Evolutionary conservation across 1,284 basidiomycete species (phyloP).

Genomic region (Trichosporon faecale): DNA sequence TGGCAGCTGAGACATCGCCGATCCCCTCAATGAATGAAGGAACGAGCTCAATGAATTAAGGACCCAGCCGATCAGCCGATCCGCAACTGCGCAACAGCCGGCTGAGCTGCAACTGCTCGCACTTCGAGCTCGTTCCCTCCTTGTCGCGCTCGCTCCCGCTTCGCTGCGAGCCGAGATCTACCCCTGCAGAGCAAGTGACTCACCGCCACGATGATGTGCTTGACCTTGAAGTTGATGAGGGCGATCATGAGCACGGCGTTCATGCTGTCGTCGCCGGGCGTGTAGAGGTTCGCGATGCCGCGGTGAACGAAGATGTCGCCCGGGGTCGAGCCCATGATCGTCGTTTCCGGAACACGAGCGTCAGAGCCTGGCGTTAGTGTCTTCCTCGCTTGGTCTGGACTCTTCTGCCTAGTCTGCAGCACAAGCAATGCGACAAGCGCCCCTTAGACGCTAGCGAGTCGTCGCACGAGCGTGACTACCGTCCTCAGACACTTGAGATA

Average conservation of each 20-base stretch:
- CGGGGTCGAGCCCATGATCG: slow-evolving; percentile 45
- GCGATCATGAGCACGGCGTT: slow-evolving; percentile 50
- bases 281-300: slow-evolving; percentile 49
- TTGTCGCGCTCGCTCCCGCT: too few relatives aligned
- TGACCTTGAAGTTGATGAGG: slow-evolving; percentile 49
- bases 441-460: background rate
- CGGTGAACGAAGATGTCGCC: slow-evolving; percentile 51
- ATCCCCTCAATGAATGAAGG: background rate
- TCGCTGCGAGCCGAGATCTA: background rate
- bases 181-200: slow-evolving; percentile 14
- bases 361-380: slow-evolving; percentile 40
- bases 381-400: background rate
- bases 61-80: background rate
- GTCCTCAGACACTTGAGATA: too few relatives aligned
- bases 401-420: background rate
- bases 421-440: background rate
- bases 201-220: slow-evolving; percentile 49
- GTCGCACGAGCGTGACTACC: background rate
- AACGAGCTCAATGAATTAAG: background rate
- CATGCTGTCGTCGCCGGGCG: slow-evolving; percentile 44
- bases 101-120: too few relatives aligned
- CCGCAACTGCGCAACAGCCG: background rate
- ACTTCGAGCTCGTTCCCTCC: too few relatives aligned
- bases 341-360: slow-evolving; percentile 49
- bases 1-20: background rate